Percentiles rank a stretch among this genome's conserved stretches.
Evolutionary conservation across 495 filamentous ascomycete genomes (phyloP).

Genomic region (Talaromyces borbonicus): DNA sequence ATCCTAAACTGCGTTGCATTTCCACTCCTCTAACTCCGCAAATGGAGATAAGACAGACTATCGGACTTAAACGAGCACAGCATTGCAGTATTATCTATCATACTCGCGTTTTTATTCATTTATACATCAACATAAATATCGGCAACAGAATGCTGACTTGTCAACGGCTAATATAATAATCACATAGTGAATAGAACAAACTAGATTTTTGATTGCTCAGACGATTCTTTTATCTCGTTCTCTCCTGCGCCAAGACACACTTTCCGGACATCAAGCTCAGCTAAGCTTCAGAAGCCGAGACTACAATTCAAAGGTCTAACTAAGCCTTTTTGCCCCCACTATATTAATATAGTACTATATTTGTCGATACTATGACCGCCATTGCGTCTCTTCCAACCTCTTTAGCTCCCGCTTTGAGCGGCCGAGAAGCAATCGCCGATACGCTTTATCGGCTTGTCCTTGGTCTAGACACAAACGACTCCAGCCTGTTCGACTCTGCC

Average conservation of each 20-base stretch:
- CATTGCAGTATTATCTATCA: not conserved
- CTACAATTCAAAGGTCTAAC: not conserved
- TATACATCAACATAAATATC: too few relatives aligned
- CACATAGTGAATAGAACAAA: too few relatives aligned
- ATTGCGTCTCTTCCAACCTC: not conserved
- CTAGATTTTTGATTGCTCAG: too few relatives aligned
- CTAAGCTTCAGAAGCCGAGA: too few relatives aligned
- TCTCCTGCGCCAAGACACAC: too few relatives aligned
- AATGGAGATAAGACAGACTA: not conserved
- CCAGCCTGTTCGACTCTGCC: slow-evolving; percentile 17
- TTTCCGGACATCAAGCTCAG: too few relatives aligned
- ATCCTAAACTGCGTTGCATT: too few relatives aligned
- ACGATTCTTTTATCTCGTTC: too few relatives aligned
- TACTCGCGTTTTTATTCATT: too few relatives aligned
- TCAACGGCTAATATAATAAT: too few relatives aligned
- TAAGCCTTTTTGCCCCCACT: not conserved
- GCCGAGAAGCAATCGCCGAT: slow-evolving; percentile 23
- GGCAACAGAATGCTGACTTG: too few relatives aligned
- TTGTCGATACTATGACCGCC: not conserved
- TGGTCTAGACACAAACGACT: slow-evolving; percentile 19
- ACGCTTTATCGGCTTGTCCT: slow-evolving; percentile 19
- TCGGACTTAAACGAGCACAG: not conserved
- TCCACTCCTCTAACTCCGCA: not conserved
- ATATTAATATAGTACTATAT: not conserved
- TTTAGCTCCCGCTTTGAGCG: not conserved